Conservation (phyloP, 2,329 filamentous ascomycete genomes). For the Tolypocladium guangdongense region DNA sequence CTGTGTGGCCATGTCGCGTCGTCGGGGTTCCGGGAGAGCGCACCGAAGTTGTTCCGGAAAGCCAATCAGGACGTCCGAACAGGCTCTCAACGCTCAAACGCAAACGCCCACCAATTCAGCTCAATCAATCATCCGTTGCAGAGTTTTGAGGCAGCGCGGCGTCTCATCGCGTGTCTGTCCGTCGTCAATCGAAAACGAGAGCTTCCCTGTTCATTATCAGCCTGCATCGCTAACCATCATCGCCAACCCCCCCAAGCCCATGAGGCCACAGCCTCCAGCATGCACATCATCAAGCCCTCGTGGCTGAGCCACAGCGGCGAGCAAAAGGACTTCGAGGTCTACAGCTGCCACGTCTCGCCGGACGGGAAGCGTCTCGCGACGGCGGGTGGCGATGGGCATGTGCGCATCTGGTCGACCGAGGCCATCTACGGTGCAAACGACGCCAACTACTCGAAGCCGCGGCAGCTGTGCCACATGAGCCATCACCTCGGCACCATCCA, state of each 20-base stretch:
- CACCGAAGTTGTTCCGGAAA: not conserved
- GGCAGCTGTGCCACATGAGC: slow-evolving; percentile 95
- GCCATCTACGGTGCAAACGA: slow-evolving; percentile 76
- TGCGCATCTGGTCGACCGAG: slow-evolving; percentile 95
- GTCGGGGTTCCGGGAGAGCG: not conserved
- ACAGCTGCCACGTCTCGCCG: slow-evolving; percentile 93
- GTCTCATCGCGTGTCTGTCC: not conserved
- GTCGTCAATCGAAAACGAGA: not conserved
- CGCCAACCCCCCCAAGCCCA: not conserved
- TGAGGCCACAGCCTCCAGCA: slow-evolving; percentile 19
- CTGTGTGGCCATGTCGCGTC: not conserved
- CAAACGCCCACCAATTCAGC: not conserved
- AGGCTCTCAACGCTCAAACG: too few species aligned
- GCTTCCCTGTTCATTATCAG: not conserved
- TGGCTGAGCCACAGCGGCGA: slow-evolving; percentile 96
- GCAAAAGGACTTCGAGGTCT: slow-evolving; percentile 96
- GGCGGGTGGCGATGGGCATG: slow-evolving; percentile 92
- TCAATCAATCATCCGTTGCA: not conserved
- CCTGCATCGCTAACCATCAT: not conserved
- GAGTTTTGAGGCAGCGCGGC: not conserved
- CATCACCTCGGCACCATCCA: slow-evolving; percentile 97
- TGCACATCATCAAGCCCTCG: slow-evolving; percentile 87
- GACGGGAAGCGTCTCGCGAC: slow-evolving; percentile 88
- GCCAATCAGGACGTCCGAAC: not conserved
- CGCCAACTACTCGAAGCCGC: slow-evolving; percentile 61